These are phyloP conservation scores for Umbilicus rupestris DNA, from an alignment of 164 flowering plant species.

Conservation along the genomic window DNA sequence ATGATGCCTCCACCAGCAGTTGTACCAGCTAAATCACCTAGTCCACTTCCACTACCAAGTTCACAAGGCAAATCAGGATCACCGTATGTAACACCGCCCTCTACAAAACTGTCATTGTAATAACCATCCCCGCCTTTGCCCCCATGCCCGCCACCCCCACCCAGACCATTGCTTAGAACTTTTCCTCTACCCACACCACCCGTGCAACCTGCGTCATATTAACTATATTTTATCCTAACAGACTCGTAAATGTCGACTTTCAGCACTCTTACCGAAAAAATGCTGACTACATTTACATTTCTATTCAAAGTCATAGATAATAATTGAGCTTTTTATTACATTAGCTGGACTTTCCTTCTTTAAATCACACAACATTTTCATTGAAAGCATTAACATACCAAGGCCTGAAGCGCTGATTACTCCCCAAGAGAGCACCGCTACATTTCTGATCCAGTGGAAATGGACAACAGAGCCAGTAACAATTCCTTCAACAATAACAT, in stretches of 20 bases:
- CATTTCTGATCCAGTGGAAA: constrained; percentile 75
- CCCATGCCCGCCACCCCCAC: constrained; percentile 96
- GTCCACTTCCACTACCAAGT: constrained; percentile 88
- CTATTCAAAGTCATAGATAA: too few species aligned
- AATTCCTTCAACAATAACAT: constrained; percentile 67
- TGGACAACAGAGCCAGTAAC: constrained; percentile 86
- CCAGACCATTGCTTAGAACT: constrained; percentile 46
- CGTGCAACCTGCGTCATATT: constrained; percentile 87
- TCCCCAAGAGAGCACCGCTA: constrained; percentile 49
- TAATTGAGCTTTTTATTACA: too few species aligned
- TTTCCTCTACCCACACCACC: constrained; percentile 78
- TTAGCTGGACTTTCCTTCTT: too few species aligned
- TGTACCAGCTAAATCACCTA: constrained; percentile 29
- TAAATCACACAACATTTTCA: too few species aligned
- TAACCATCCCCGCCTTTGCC: constrained; percentile 82
- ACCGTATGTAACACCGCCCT: constrained; percentile 81
- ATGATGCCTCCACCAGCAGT: constrained; percentile 88
- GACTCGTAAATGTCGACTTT: too few species aligned
- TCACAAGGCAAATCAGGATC: constrained; percentile 85
- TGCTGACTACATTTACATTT: too few species aligned
- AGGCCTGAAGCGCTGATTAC: constrained; percentile 67
- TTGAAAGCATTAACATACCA: constrained; percentile 31
- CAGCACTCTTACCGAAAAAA: too few species aligned
- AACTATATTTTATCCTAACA: too few species aligned
- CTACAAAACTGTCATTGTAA: constrained; percentile 38